Conservation (phyloP, 2,329 filamentous ascomycete genomes). For the Talaromyces sp. region DNA sequence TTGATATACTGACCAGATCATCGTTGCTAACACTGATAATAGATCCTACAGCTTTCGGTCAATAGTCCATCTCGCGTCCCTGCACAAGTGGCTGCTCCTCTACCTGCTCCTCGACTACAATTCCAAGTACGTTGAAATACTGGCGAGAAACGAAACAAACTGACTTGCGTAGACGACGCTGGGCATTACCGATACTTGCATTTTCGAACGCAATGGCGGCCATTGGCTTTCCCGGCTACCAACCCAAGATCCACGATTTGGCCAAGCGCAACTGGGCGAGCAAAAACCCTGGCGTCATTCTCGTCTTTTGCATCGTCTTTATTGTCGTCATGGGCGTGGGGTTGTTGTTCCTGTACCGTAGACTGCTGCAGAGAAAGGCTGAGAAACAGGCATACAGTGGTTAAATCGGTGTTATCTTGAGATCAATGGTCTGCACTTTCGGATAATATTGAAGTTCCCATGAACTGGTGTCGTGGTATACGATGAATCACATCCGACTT, state of each 20-base stretch:
- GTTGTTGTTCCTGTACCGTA: conserved; percentile 46
- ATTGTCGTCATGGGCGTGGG: conserved; percentile 49
- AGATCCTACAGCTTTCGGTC: neutral
- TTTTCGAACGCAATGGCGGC: neutral
- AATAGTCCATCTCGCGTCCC: conserved; percentile 2
- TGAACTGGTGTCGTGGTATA: neutral
- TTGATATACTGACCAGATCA: no score
- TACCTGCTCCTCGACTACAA: conserved; percentile 6
- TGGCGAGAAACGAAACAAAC: neutral
- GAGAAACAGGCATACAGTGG: conserved; percentile 15
- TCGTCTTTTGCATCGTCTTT: conserved; percentile 59
- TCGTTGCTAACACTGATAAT: neutral
- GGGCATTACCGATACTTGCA: neutral
- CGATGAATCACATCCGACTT: neutral
- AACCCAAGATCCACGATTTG: conserved; percentile 1
- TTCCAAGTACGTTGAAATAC: neutral
- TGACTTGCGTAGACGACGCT: conserved; percentile 2
- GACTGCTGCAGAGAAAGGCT: conserved; percentile 29
- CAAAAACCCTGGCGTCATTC: conserved; percentile 54
- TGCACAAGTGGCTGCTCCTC: conserved; percentile 9
- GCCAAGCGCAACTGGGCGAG: conserved; percentile 49
- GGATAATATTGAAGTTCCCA: neutral
- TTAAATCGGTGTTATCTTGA: neutral
- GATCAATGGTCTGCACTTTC: neutral
- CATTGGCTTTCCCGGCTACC: neutral